Percentiles rank a stretch among this genome's conserved stretches.
phyloP scores from a whole-genome alignment of 345 rosid species.

The Corymbia maculata region DNA sequence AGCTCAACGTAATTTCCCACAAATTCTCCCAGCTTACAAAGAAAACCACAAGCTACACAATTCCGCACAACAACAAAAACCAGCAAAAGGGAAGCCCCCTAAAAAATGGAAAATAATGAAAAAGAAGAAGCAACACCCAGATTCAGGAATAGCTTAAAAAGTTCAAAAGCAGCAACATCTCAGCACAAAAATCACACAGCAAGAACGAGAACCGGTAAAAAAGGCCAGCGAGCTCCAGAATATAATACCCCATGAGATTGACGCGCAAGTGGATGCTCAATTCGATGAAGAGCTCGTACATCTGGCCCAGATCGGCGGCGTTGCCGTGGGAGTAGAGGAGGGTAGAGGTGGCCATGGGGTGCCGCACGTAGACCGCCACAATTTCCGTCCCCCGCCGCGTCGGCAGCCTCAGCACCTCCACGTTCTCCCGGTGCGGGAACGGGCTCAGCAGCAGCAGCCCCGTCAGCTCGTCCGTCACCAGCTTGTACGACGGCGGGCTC shows the following conservation, averaged over 20 bases:
- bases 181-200: not conserved
- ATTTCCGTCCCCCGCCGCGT: constrained; percentile 81
- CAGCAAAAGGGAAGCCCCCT: not conserved
- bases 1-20: not conserved
- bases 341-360: constrained; percentile 88
- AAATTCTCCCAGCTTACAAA: not conserved
- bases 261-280: constrained; percentile 82
- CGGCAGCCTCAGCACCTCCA: constrained; percentile 67
- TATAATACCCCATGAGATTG: constrained; percentile 85
- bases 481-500: constrained; percentile 89
- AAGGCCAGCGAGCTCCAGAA: not conserved
- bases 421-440: constrained; percentile 90
- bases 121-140: not conserved
- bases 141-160: not conserved
- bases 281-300: constrained; percentile 98
- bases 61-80: not conserved
- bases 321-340: constrained; percentile 95
- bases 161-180: not conserved
- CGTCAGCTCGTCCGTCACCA: constrained; percentile 52
- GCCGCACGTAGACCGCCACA: constrained; percentile 68
- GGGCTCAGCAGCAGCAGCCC: constrained; percentile 73
- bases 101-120: not conserved
- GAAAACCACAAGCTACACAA: not conserved
- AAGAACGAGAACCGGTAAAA: not conserved
- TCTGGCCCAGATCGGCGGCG: constrained; percentile 99